Conservation (phyloP, 208 protist species). For the Naegleria fowleri region DNA sequence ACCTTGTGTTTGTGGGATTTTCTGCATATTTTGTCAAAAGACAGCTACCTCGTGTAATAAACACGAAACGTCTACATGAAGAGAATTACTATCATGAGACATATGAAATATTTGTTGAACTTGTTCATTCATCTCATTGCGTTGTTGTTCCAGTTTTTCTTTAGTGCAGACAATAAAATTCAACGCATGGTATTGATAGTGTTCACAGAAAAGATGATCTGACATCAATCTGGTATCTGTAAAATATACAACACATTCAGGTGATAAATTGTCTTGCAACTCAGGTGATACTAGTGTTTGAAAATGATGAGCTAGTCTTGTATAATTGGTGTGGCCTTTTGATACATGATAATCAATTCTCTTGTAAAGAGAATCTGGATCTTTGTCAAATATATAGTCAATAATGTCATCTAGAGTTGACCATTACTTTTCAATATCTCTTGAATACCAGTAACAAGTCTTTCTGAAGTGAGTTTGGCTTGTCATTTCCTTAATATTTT, state of each 20-base stretch:
- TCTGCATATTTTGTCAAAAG: no score
- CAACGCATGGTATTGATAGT: not conserved
- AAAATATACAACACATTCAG: not conserved
- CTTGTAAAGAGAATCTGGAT: not conserved
- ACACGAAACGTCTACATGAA: not conserved
- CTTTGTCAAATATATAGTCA: not conserved
- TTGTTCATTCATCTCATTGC: not conserved
- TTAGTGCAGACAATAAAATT: not conserved
- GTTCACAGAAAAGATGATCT: not conserved
- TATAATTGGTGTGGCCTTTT: not conserved
- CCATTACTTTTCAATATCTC: not conserved
- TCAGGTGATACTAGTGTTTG: not conserved
- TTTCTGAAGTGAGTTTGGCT: not conserved
- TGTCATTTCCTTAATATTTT: not conserved
- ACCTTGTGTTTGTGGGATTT: no score
- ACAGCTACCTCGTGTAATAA: no score
- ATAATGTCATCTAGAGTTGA: not conserved
- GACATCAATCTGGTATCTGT: not conserved
- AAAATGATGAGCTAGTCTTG: not conserved
- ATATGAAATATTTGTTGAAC: not conserved
- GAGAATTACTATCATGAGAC: not conserved
- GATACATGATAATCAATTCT: not conserved
- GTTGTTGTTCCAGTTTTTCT: not conserved
- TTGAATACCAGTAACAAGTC: not conserved
- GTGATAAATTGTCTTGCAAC: not conserved